These are phyloP conservation scores for Mucor irregularis DNA, from an alignment of 371 early-diverging fungal genomes.

Conservation along the genomic window DNA sequence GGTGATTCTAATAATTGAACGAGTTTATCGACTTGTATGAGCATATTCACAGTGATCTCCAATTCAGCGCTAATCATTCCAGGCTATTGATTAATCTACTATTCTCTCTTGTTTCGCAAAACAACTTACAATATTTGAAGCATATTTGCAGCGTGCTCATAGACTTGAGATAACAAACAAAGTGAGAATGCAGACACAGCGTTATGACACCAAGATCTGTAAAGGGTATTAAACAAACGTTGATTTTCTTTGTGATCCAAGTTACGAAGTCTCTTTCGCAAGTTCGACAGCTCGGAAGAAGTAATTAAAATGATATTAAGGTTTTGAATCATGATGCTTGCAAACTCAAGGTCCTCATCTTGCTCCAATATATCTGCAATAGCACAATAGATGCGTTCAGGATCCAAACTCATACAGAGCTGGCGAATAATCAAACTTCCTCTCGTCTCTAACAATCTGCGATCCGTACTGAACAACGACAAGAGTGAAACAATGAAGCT, in stretches of 20 bases:
- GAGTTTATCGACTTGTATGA: slow-evolving; percentile 91
- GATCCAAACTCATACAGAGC: slow-evolving; percentile 80
- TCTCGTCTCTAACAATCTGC: slow-evolving; percentile 80
- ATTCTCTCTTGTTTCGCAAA: not conserved
- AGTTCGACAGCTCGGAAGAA: slow-evolving; percentile 82
- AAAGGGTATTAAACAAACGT: slow-evolving; percentile 74
- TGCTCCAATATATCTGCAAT: slow-evolving; percentile 82
- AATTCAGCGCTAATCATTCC: slow-evolving; percentile 66
- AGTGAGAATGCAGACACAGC: slow-evolving; percentile 87
- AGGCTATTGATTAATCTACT: too few species aligned
- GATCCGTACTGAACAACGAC: slow-evolving; percentile 82
- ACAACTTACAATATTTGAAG: slow-evolving; percentile 72
- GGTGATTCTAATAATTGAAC: slow-evolving; percentile 95
- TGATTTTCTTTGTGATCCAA: slow-evolving; percentile 71
- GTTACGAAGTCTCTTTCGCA: slow-evolving; percentile 70
- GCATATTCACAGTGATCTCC: slow-evolving; percentile 85
- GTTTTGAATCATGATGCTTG: slow-evolving; percentile 90
- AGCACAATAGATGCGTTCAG: slow-evolving; percentile 83
- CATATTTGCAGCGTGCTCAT: slow-evolving; percentile 82
- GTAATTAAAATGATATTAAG: slow-evolving; percentile 90
- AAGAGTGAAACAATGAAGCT: slow-evolving; percentile 80
- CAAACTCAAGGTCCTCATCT: slow-evolving; percentile 87
- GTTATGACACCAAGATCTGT: slow-evolving; percentile 91
- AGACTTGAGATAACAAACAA: slow-evolving; percentile 87
- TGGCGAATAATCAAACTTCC: slow-evolving; percentile 89